Evolutionary conservation across 169 alveolate species (phyloP).

Genomic region (Cryptosporidium xiaoi): DNA sequence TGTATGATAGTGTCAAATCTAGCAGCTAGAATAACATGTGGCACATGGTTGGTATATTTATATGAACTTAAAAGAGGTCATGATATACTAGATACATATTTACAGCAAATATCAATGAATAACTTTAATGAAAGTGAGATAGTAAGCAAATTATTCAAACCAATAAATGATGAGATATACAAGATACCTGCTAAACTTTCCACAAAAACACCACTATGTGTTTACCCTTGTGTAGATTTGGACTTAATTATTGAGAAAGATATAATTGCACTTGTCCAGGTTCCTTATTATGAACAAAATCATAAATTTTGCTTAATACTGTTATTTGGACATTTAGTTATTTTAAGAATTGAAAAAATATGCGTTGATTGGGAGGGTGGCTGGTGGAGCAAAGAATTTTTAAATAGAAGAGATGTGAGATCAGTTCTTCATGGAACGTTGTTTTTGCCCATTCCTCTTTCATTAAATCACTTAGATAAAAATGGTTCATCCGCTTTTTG

Average conservation of each 20-base stretch:
- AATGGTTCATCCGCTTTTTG: conserved; percentile 32
- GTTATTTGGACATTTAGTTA: conserved; percentile 83
- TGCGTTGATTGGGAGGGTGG: conserved; percentile 87
- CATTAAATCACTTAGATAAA: conserved; percentile 41
- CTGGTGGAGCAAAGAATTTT: conserved; percentile 89
- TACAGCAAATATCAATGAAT: conserved; percentile 51
- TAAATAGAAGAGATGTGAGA: conserved; percentile 88
- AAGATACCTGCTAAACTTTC: conserved; percentile 67
- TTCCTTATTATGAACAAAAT: conserved; percentile 39
- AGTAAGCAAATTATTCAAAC: conserved; percentile 39
- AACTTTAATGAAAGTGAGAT: conserved; percentile 34
- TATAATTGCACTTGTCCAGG: conserved; percentile 40
- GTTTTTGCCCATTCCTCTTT: conserved; percentile 54
- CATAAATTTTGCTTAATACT: conserved; percentile 77
- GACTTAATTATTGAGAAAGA: conserved; percentile 65
- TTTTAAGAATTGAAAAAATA: conserved; percentile 83
- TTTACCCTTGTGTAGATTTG: conserved; percentile 49
- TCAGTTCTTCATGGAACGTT: conserved; percentile 75
- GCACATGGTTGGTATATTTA: conserved; percentile 90
- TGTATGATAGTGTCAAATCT: conserved; percentile 78
- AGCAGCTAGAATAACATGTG: conserved; percentile 88
- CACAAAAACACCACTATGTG: conserved; percentile 38
- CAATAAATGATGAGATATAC: conserved; percentile 49
- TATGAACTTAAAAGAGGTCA: conserved; percentile 85
- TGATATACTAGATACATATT: conserved; percentile 55